Evolutionary conservation across 495 filamentous ascomycete genomes (phyloP).

Genomic region (Apiosordaria backusii): DNA sequence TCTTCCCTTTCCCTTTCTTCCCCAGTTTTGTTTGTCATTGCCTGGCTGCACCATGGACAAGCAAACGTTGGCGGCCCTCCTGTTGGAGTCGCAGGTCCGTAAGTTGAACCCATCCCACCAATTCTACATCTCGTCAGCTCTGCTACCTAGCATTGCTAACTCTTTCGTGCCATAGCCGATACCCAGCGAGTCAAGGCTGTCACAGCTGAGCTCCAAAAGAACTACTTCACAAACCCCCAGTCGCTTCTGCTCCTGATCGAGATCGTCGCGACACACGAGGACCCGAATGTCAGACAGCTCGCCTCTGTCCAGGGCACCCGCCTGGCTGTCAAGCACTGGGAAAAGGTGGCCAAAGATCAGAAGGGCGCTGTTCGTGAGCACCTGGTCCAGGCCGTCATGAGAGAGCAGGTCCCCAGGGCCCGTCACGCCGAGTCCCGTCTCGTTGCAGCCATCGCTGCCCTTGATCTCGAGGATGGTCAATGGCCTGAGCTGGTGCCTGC

Average conservation of each 20-base stretch:
- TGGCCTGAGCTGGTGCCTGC: slow-evolving; percentile 78
- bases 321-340: slow-evolving; percentile 86
- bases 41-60: slow-evolving; percentile 58
- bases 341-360: slow-evolving; percentile 49
- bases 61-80: slow-evolving; percentile 67
- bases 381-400: slow-evolving; percentile 75
- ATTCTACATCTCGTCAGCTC: slow-evolving; percentile 1
- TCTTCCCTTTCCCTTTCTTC: slow-evolving; percentile 11
- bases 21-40: slow-evolving; percentile 10
- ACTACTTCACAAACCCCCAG: slow-evolving; percentile 81
- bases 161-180: slow-evolving; percentile 55
- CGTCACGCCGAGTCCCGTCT: slow-evolving; percentile 85
- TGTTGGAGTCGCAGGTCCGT: slow-evolving; percentile 74
- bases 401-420: slow-evolving; percentile 67
- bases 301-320: slow-evolving; percentile 83
- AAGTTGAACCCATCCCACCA: slow-evolving; percentile 36
- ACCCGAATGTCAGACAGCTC: slow-evolving; percentile 72
- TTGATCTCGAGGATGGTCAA: slow-evolving; percentile 81
- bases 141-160: slow-evolving; percentile 32
- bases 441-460: slow-evolving; percentile 78
- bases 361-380: slow-evolving; percentile 76
- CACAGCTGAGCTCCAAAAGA: slow-evolving; percentile 83
- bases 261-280: slow-evolving; percentile 70
- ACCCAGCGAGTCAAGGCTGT: slow-evolving; percentile 81
- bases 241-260: slow-evolving; percentile 81